Evolutionary conservation across 306 rosid genomes (phyloP).

Genomic region (Sechiopsis laciniata): DNA sequence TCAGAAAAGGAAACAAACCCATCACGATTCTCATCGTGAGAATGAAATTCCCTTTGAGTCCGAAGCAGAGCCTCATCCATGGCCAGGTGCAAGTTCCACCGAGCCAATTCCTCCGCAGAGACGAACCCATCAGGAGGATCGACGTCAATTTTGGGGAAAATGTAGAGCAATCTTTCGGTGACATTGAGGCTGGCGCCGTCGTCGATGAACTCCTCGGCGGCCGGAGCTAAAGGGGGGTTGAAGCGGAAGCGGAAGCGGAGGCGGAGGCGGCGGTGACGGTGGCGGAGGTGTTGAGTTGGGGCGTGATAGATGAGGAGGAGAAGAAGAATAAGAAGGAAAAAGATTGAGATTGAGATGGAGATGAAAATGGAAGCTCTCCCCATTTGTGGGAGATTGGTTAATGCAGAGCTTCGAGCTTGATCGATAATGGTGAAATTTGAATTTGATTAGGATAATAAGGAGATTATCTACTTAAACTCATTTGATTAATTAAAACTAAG

Average conservation of each 20-base stretch:
- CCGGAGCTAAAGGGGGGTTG: constrained; percentile 45
- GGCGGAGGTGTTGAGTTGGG: constrained; percentile 32
- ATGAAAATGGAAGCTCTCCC: constrained; percentile 44
- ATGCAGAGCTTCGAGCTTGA: neutral
- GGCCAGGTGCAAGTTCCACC: constrained; percentile 69
- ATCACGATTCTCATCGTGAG: constrained; percentile 72
- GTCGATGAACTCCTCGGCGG: constrained; percentile 61
- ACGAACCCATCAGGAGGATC: constrained; percentile 58
- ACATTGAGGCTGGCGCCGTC: constrained; percentile 80
- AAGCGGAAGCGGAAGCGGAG: constrained; percentile 63
- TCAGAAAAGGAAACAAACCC: constrained; percentile 74
- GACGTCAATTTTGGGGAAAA: constrained; percentile 73
- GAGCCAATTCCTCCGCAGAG: constrained; percentile 58
- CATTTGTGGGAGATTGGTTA: constrained; percentile 43
- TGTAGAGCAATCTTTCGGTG: constrained; percentile 43
- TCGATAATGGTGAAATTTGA: neutral
- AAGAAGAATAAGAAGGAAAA: constrained; percentile 34
- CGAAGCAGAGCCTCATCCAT: constrained; percentile 58
- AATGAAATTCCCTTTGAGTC: constrained; percentile 67
- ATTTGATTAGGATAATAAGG: too few relatives aligned
- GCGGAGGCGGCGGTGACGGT: constrained; percentile 73
- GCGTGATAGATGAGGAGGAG: constrained; percentile 47
- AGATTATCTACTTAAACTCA: too few relatives aligned
- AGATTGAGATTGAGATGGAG: constrained; percentile 40
- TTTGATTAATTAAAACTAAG: too few relatives aligned